Evolutionary conservation across 495 filamentous ascomycete genomes (phyloP).

Genomic region (Penicillium egyptiacum): DNA sequence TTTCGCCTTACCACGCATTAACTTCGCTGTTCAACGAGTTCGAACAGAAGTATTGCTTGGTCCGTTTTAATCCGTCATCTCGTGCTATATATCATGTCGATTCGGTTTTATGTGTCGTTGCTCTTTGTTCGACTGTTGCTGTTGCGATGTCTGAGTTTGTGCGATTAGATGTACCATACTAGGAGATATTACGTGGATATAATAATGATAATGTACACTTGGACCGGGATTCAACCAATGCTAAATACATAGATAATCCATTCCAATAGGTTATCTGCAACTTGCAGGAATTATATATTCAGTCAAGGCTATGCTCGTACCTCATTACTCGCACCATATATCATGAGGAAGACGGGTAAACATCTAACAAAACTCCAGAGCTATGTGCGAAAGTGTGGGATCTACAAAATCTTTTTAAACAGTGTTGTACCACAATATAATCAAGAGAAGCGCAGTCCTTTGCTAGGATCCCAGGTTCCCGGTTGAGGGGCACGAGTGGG

Average conservation of each 20-base stretch:
- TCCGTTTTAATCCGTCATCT: not conserved
- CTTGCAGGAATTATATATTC: not conserved
- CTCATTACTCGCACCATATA: not conserved
- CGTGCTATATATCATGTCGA: not conserved
- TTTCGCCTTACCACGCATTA: not conserved
- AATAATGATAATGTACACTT: not conserved
- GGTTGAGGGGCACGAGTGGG: slow-evolving; percentile 18
- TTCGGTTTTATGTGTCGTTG: not conserved
- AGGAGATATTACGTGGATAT: slow-evolving; percentile 1
- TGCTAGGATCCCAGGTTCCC: slow-evolving; percentile 60
- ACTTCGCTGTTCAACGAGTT: not conserved
- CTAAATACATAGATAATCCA: too few species aligned
- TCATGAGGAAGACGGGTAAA: not conserved
- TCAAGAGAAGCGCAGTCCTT: slow-evolving; percentile 63
- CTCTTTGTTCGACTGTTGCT: not conserved
- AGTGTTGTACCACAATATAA: not conserved
- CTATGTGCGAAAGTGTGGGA: not conserved
- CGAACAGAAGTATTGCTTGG: not conserved
- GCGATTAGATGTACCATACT: not conserved
- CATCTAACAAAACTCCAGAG: not conserved
- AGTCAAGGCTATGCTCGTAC: not conserved
- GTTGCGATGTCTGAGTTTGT: not conserved
- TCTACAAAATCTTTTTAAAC: not conserved
- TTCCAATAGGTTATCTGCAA: not conserved
- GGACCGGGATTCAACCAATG: not conserved